Evolutionary conservation across 2,329 filamentous ascomycete species (phyloP).

Genomic region (Zymoseptoria ardabiliae): DNA sequence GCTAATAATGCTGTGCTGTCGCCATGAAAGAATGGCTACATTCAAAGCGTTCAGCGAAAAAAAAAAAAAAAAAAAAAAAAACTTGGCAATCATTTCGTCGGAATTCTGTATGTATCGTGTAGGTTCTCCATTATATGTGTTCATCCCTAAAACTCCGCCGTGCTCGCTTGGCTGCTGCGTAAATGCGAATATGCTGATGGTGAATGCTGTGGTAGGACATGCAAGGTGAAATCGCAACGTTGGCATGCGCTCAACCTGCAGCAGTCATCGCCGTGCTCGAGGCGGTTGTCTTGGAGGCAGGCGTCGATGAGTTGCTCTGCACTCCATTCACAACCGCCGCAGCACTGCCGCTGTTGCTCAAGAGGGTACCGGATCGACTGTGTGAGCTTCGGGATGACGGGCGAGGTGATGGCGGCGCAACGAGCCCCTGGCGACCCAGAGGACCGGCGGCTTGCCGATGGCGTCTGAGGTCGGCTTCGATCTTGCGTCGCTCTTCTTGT

Average conservation of each 20-base stretch:
- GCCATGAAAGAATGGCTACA: not conserved
- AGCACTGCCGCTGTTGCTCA: not conserved
- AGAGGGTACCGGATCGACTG: not conserved
- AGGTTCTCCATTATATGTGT: not conserved
- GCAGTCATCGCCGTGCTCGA: not conserved
- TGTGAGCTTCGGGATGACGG: not conserved
- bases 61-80: not conserved
- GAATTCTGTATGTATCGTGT: not conserved
- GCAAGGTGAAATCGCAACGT: not conserved
- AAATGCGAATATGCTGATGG: not conserved
- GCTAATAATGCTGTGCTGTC: no score
- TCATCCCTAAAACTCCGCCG: not conserved
- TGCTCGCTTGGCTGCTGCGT: not conserved
- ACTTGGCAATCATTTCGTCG: not conserved
- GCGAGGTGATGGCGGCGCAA: not conserved
- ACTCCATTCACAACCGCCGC: not conserved
- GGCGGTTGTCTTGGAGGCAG: not conserved
- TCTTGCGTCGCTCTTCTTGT: conserved; percentile 61
- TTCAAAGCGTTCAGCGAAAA: not conserved
- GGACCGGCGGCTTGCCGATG: conserved; percentile 37
- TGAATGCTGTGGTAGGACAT: not conserved
- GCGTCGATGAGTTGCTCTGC: not conserved
- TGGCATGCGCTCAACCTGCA: not conserved
- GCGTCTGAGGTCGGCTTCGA: conserved; percentile 57
- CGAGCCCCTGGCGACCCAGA: conserved; percentile 10